Percentiles rank a stretch among this genome's conserved stretches.
Conservation (phyloP, 23 red algal genomes). For the Chondrus crispus region DNA sequence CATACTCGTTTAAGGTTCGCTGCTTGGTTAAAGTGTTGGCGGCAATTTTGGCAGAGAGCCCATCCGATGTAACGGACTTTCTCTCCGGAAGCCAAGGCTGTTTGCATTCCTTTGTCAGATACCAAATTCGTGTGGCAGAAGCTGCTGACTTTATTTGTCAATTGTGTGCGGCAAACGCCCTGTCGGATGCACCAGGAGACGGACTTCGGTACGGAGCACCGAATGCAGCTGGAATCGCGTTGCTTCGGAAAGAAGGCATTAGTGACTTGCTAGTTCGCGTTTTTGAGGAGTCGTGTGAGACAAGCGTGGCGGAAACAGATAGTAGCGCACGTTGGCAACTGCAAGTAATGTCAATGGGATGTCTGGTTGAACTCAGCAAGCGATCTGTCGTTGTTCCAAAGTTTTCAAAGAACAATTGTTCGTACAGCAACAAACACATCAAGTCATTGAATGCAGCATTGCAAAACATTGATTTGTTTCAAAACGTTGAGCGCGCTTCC, state of each 20-base stretch:
- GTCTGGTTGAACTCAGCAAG: neutral
- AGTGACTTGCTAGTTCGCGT: neutral
- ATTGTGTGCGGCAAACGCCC: slow-evolving; percentile 20
- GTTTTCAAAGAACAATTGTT: slow-evolving; percentile 31
- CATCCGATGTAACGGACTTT: neutral
- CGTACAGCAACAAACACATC: slow-evolving; percentile 23
- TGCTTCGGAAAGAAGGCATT: slow-evolving; percentile 26
- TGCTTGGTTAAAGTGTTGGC: neutral
- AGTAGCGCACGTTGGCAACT: neutral
- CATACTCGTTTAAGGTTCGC: neutral
- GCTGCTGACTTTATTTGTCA: slow-evolving; percentile 4
- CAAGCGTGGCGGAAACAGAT: neutral
- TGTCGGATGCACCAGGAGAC: neutral
- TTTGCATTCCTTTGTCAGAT: slow-evolving; percentile 2
- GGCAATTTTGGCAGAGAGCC: neutral
- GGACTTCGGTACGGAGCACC: slow-evolving; percentile 13
- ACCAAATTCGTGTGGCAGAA: slow-evolving; percentile 26
- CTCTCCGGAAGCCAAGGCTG: slow-evolving; percentile 3
- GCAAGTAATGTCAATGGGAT: slow-evolving; percentile 27
- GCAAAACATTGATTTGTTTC: neutral
- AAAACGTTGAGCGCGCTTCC: neutral
- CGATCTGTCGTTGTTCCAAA: slow-evolving; percentile 20
- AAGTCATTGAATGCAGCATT: slow-evolving; percentile 18
- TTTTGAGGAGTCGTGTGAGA: slow-evolving; percentile 3
- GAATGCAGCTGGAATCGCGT: slow-evolving; percentile 13